Percentiles rank a stretch among this genome's conserved stretches.
These are phyloP conservation scores for Coemansia erecta DNA, from an alignment of 192 early-diverging fungal species.

Conservation along the genomic window DNA sequence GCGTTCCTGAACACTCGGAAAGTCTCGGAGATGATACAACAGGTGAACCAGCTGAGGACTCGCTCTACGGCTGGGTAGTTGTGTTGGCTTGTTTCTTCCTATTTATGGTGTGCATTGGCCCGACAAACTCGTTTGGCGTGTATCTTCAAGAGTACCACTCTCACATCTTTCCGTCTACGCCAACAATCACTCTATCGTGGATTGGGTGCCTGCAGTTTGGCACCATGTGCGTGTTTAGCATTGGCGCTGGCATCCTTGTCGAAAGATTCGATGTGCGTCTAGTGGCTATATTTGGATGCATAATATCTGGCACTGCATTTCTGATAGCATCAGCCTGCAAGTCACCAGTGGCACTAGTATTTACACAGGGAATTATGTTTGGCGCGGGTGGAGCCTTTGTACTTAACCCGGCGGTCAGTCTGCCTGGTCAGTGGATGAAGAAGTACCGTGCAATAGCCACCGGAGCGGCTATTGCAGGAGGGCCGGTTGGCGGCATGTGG, in stretches of 20 bases:
- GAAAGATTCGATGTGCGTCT: slow-evolving; percentile 23
- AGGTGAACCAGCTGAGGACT: not conserved
- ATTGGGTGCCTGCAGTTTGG: slow-evolving; percentile 45
- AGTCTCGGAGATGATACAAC: not conserved
- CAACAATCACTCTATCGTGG: slow-evolving; percentile 32
- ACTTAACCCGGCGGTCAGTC: slow-evolving; percentile 62
- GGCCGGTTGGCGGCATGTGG: slow-evolving; percentile 70
- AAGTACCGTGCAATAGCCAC: slow-evolving; percentile 66
- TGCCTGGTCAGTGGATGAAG: slow-evolving; percentile 71
- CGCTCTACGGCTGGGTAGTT: slow-evolving; percentile 25
- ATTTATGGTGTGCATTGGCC: slow-evolving; percentile 33
- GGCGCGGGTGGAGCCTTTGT: slow-evolving; percentile 64
- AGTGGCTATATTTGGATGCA: slow-evolving; percentile 10
- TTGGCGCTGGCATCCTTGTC: slow-evolving; percentile 25
- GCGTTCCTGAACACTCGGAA: not conserved
- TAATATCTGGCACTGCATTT: slow-evolving; percentile 22
- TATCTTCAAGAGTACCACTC: slow-evolving; percentile 30
- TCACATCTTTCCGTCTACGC: slow-evolving; percentile 20
- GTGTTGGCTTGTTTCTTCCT: slow-evolving; percentile 26
- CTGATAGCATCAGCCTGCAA: slow-evolving; percentile 32
- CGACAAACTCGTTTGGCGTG: slow-evolving; percentile 33
- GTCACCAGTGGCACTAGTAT: slow-evolving; percentile 58
- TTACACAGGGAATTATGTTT: slow-evolving; percentile 74
- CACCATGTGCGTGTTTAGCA: slow-evolving; percentile 31
- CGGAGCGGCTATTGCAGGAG: slow-evolving; percentile 68